Evolutionary conservation across 1,139 yeast genomes (phyloP), one percentile per base, ranked within the genome.

Genomic region (Suhomyces ambrosiae): DNA sequence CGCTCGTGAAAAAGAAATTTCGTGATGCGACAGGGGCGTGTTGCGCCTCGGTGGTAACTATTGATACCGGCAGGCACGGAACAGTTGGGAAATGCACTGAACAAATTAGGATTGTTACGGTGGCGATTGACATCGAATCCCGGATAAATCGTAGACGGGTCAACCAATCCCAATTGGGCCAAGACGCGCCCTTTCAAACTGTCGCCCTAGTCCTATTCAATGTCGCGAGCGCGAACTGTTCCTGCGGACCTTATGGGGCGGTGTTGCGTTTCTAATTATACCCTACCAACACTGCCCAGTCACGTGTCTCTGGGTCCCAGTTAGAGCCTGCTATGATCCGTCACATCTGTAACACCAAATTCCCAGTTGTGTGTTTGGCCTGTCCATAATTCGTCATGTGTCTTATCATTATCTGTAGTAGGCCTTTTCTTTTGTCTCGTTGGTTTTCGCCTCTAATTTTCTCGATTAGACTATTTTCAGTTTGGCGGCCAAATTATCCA

Each of bases 1-100:
- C 33, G 30, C 30, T 33, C 41, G 35, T 38, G 41, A 37, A 37
- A 37, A 37, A 37, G 41, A 34, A 37, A 37, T 37, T 33, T 30
- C 23, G 30, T 14, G 28, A 27, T 35, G 41, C 27, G 32, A 27
- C 33, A 25, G 32, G 33, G 32, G 36, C 30, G 40, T 29, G 35
- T 26, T 36, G 27, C 27, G 37, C 27, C 17, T 18, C 10, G 10
- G 16, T 3, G 23, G 3, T 11, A 12, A 9, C n/a, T 18, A 18
- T 22, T 13, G 22, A 23, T 24, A 19, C 9, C 37, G 37, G 26
- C 33, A 34, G 22, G 16, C 33, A 24, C 37, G 37, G 37, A 28
- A 16, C 30, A 7, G 24, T 9, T 12, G 27, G 15, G 8, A n/a
- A n/a, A n/a, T 24, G 24, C 24, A 23, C 11, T 10, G n/a, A 7